phyloP scores from a whole-genome alignment of 2,329 filamentous ascomycete species.

The Hypoxylon sp. region DNA sequence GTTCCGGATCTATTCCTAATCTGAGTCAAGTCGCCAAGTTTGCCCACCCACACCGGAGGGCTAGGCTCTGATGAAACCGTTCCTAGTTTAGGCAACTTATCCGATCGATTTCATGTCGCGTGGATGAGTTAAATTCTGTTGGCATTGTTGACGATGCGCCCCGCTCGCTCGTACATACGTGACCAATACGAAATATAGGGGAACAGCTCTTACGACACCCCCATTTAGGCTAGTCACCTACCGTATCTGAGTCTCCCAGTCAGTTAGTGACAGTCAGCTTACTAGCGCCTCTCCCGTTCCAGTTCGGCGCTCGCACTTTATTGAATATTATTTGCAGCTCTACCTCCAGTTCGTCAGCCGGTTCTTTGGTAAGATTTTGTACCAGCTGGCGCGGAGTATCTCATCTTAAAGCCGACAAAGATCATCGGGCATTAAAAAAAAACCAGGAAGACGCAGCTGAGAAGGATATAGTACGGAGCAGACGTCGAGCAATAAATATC shows the following conservation, averaged over 20 bases:
- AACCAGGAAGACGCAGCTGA: conserved; percentile 1
- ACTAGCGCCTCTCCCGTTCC: conserved; percentile 30
- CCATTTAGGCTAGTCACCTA: conserved; percentile 34
- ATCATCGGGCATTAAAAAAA: background rate
- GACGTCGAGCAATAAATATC: background rate
- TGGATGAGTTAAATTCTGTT: conserved; percentile 35
- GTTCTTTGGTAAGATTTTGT: conserved; percentile 6
- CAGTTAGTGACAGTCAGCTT: conserved; percentile 40
- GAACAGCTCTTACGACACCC: conserved; percentile 29
- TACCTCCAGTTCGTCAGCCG: conserved; percentile 8
- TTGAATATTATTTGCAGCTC: conserved; percentile 17
- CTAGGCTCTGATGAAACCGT: conserved; percentile 27
- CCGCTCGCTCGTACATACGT: conserved; percentile 24
- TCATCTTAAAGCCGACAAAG: conserved; percentile 14
- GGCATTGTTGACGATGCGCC: conserved; percentile 17
- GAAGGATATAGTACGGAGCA: conserved; percentile 27
- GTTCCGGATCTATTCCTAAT: conserved; percentile 40
- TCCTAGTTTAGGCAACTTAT: conserved; percentile 42
- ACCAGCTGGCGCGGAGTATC: conserved; percentile 3
- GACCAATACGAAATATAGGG: conserved; percentile 5
- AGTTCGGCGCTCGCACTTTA: conserved; percentile 12
- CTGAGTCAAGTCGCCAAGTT: conserved; percentile 41
- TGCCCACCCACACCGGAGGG: conserved; percentile 23
- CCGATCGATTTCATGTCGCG: conserved; percentile 36
- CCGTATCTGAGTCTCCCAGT: conserved; percentile 18